Evolutionary conservation across 768 basidiomycete species (phyloP).

Genomic region (Suillus placidus): DNA sequence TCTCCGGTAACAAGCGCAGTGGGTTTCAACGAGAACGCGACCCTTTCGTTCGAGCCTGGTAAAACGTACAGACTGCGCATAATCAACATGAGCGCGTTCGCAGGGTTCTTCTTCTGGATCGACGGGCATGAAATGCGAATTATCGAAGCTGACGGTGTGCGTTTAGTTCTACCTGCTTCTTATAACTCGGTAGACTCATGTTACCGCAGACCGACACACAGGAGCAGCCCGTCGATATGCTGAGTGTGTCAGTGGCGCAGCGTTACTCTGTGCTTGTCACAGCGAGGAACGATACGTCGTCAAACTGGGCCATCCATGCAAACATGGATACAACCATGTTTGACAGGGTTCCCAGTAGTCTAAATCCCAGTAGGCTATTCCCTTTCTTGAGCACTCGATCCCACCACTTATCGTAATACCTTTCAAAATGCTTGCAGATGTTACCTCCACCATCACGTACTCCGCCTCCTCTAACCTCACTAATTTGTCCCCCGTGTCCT

Average conservation of each 20-base stretch:
- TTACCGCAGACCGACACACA: conserved; percentile 70
- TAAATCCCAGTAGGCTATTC: conserved; percentile 68
- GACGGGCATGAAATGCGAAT: conserved; percentile 86
- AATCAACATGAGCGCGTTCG: conserved; percentile 78
- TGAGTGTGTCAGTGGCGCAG: conserved; percentile 84
- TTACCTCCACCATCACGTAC: conserved; percentile 87
- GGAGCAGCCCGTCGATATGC: conserved; percentile 68
- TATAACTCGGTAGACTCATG: neutral
- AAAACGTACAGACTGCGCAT: conserved; percentile 90
- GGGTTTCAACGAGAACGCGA: conserved; percentile 87
- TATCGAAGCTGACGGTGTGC: conserved; percentile 82
- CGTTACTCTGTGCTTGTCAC: conserved; percentile 92
- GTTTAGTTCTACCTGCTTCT: conserved; percentile 26
- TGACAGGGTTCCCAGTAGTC: conserved; percentile 69
- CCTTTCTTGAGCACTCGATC: neutral
- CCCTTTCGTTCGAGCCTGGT: conserved; percentile 78
- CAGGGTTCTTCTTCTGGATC: conserved; percentile 84
- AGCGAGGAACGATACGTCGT: conserved; percentile 80
- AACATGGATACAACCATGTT: conserved; percentile 94
- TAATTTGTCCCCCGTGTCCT: conserved; percentile 54
- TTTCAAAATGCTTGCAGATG: conserved; percentile 47
- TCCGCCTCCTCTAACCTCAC: conserved; percentile 50
- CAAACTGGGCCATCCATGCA: conserved; percentile 89
- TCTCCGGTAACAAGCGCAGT: conserved; percentile 56
- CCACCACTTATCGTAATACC: neutral